Evolutionary conservation across 2,329 filamentous ascomycete species (phyloP), one percentile per base, ranked within the genome.

Genomic region (Eurotiales sp.): DNA sequence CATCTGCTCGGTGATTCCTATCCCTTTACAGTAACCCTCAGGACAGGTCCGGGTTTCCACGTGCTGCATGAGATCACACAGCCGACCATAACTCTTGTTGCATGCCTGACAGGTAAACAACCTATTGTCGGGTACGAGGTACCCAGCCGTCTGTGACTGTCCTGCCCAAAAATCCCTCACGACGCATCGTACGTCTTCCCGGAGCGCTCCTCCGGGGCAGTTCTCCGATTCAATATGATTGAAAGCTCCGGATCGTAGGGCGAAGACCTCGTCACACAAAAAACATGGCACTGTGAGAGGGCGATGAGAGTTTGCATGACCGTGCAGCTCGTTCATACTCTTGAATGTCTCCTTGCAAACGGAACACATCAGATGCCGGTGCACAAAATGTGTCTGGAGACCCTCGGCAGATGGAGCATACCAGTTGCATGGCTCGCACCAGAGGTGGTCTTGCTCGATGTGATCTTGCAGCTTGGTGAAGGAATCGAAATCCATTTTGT

Each of bases 1-100:
- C 15, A 59, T 22, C n/a, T 30, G 42, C 14, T 56, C 55, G 19
- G 55, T 19, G 17, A 40, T 37, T 6, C 53, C 50, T 7, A 45
- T 48, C 4, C 51, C 54, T 21, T 41, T 51, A 40, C 46, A 53
- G 30, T 59, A 61, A 10, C 58, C 56, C 27, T 55, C 53, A 4
- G 17, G 15, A 30, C 59, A 61, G 4, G 40, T 40, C n/a, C 43
- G 52, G 2, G 55, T 55, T 43, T 61, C 59, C 2, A 51, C 51
- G 50, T 61, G 59, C 45, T 61, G 59, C 36, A 61, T 40, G 10
- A 60, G 48, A 30, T 61, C 59, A 29, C 58, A 58, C 51, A 59
- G 45, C 11, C 53, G 51, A 2, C 42, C 29, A 46, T 58, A 61
- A 14, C 45, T 12, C 6, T 52, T 50, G 10, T 50, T 27, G 39